Evolutionary conservation across 2,329 filamentous ascomycete genomes (phyloP).

Genomic region (Dothidotthia symphoricarpi): DNA sequence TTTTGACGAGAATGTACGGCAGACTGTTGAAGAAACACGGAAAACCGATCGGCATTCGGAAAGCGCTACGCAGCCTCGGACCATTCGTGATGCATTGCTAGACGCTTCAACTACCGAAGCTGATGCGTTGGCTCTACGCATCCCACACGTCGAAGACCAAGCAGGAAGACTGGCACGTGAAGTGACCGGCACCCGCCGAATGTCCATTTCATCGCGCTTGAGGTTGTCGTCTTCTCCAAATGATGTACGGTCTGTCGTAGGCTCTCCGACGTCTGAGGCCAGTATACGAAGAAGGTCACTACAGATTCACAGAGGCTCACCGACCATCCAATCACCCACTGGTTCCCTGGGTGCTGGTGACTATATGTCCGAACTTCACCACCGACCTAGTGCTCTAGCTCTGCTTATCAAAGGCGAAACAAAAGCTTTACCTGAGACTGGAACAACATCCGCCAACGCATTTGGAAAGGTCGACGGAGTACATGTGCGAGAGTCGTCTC

Average conservation of each 20-base stretch:
- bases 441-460: constrained; percentile 62
- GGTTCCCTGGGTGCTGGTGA: constrained; percentile 34
- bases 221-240: constrained; percentile 16
- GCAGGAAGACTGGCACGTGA: constrained; percentile 35
- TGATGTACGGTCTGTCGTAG: constrained; percentile 14
- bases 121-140: constrained; percentile 55
- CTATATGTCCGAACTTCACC: constrained; percentile 41
- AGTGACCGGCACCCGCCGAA: constrained; percentile 19
- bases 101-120: constrained; percentile 90
- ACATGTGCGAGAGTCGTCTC: constrained; percentile 35
- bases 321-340: constrained; percentile 28
- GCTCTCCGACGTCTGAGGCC: constrained; percentile 32
- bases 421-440: constrained; percentile 64
- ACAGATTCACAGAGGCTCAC: constrained; percentile 28
- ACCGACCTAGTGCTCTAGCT: constrained; percentile 58
- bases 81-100: constrained; percentile 84
- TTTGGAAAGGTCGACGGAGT: constrained; percentile 62
- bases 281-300: constrained; percentile 38
- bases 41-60: constrained; percentile 31
- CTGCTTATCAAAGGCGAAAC: constrained; percentile 58
- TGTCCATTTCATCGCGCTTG: constrained; percentile 24
- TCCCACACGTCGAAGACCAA: constrained; percentile 43
- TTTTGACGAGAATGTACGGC: constrained; percentile 69
- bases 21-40: constrained; percentile 47
- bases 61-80: constrained; percentile 56